Percentiles rank a stretch among this genome's conserved stretches.
phyloP scores from a whole-genome alignment of 2,329 filamentous ascomycete genomes.

The Penicillium sp. region DNA sequence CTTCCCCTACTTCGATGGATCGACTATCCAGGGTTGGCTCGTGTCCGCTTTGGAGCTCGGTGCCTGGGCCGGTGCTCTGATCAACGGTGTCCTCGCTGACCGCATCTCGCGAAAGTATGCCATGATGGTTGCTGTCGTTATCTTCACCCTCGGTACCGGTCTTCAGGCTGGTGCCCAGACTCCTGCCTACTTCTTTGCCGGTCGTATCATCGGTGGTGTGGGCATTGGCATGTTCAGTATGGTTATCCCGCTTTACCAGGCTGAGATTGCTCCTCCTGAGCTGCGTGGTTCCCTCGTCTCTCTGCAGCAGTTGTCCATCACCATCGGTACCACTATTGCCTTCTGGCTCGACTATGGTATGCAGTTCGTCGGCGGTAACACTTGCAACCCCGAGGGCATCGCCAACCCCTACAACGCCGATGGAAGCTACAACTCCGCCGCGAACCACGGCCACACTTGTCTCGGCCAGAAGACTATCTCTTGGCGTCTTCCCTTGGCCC shows the following conservation, averaged over 20 bases:
- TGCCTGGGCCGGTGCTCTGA: slow-evolving; percentile 35
- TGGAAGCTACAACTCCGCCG: slow-evolving; percentile 62
- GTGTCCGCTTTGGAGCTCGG: slow-evolving; percentile 39
- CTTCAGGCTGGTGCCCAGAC: slow-evolving; percentile 32
- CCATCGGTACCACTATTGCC: slow-evolving; percentile 57
- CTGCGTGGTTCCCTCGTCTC: slow-evolving; percentile 67
- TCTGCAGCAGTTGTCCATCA: slow-evolving; percentile 65
- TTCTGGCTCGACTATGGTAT: slow-evolving; percentile 58
- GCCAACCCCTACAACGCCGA: slow-evolving; percentile 16
- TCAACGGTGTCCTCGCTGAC: slow-evolving; percentile 34
- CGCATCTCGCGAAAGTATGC: slow-evolving; percentile 35
- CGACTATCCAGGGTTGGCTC: slow-evolving; percentile 37
- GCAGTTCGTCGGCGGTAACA: slow-evolving; percentile 50
- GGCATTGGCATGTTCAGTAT: slow-evolving; percentile 35
- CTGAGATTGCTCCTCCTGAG: slow-evolving; percentile 56
- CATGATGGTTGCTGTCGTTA: slow-evolving; percentile 36
- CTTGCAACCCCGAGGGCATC: slow-evolving; percentile 14
- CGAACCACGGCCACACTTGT: slow-evolving; percentile 64
- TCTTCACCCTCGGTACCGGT: slow-evolving; percentile 36
- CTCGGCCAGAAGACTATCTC: slow-evolving; percentile 60
- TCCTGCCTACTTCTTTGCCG: slow-evolving; percentile 31
- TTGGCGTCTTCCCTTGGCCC: slow-evolving; percentile 50
- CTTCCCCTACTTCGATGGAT: slow-evolving; percentile 34
- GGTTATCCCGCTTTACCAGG: slow-evolving; percentile 34
- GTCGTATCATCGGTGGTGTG: slow-evolving; percentile 31